Percentiles rank a stretch among this genome's conserved stretches.
These are phyloP conservation scores for Singerocomus rubriflavus DNA, from an alignment of 1,284 basidiomycete genomes.

Conservation along the genomic window DNA sequence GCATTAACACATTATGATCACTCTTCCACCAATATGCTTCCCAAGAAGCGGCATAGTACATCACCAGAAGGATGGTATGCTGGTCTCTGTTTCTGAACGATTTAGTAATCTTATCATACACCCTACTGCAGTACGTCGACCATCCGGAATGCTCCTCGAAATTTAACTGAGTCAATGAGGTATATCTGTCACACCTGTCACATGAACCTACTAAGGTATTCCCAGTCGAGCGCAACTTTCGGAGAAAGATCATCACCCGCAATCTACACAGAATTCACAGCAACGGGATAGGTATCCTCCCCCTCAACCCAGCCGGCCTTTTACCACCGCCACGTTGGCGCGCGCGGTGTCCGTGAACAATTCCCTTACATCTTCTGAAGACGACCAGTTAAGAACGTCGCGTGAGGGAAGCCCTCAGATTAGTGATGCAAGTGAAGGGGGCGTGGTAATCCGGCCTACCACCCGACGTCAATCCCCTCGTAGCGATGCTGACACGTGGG, in stretches of 20 bases:
- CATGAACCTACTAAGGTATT: slow-evolving; percentile 13
- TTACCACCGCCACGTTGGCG: background rate
- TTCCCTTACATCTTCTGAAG: slow-evolving; percentile 30
- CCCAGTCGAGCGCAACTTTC: slow-evolving; percentile 20
- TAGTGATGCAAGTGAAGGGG: slow-evolving; percentile 33
- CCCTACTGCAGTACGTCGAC: slow-evolving; percentile 15
- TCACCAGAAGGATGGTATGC: slow-evolving; percentile 31
- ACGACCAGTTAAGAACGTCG: slow-evolving; percentile 30
- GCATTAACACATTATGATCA: slow-evolving; percentile 26
- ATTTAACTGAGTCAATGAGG: slow-evolving; percentile 28
- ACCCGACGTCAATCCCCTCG: slow-evolving; percentile 30
- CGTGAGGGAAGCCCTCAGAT: slow-evolving; percentile 31
- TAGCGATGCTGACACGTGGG: slow-evolving; percentile 30
- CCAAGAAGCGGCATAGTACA: slow-evolving; percentile 34
- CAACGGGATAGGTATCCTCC: slow-evolving; percentile 10
- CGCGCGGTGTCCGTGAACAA: slow-evolving; percentile 20
- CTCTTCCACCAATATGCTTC: slow-evolving; percentile 30
- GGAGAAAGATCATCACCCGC: slow-evolving; percentile 20
- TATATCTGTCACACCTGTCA: slow-evolving; percentile 12
- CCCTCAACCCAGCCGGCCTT: slow-evolving; percentile 11
- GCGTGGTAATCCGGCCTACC: slow-evolving; percentile 12
- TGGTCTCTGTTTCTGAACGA: slow-evolving; percentile 1
- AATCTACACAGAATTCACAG: slow-evolving; percentile 8
- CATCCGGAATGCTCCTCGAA: slow-evolving; percentile 15
- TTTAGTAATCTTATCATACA: slow-evolving; percentile 12